A percentile compares a stretch with the other conserved stretches of the same genome.
These are phyloP conservation scores for Hemileccinum rubropunctum DNA, from an alignment of 768 basidiomycete genomes.

Conservation along the genomic window DNA sequence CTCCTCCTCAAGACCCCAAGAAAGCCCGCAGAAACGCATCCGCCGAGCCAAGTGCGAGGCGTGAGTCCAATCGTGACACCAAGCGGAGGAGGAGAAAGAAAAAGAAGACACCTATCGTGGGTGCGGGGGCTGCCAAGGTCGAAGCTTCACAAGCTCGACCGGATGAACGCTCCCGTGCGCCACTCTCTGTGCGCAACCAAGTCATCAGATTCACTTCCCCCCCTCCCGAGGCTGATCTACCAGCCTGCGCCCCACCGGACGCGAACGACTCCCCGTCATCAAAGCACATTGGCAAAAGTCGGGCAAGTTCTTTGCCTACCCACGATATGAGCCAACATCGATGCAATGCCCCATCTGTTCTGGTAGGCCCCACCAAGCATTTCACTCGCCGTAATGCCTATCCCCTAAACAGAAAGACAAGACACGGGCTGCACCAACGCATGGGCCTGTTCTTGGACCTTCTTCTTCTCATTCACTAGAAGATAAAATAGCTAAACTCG, in stretches of 20 bases:
- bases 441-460: not conserved
- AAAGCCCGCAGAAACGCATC: conserved; percentile 22
- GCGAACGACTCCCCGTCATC: not conserved
- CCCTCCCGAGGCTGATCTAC: conserved; percentile 12
- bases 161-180: conserved; percentile 14
- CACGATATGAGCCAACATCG: not conserved
- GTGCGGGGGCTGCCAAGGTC: conserved; percentile 2
- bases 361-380: conserved; percentile 10
- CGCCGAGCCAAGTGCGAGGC: conserved; percentile 12
- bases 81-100: conserved; percentile 30
- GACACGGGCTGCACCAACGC: not conserved
- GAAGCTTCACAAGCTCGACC: conserved; percentile 5
- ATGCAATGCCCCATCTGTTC: conserved; percentile 5
- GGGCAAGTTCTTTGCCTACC: not conserved
- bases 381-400: conserved; percentile 2
- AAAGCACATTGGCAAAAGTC: not conserved
- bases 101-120: conserved; percentile 28
- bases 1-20: conserved; percentile 19
- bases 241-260: not conserved
- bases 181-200: conserved; percentile 23
- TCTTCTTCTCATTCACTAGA: conserved; percentile 7
- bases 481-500: conserved; percentile 39
- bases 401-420: conserved; percentile 9
- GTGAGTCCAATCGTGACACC: conserved; percentile 21
- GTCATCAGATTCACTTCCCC: conserved; percentile 26